Base-by-base conservation (phyloP, 352 stramenopile genomes). In the Peronospora tabacina region DNA sequence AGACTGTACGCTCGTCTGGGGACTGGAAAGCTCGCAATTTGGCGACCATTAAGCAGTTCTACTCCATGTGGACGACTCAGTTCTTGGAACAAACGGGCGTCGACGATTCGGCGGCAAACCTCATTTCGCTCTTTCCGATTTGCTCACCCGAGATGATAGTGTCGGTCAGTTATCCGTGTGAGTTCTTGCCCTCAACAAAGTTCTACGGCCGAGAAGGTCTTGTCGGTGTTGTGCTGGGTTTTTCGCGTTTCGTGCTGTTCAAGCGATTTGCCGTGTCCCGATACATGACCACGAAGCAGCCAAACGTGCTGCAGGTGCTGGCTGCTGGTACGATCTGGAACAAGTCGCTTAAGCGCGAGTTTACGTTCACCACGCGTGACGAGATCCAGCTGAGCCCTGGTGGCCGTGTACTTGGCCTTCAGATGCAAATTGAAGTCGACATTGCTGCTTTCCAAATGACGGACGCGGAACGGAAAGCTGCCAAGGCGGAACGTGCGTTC, bases 341-440 rank as follows among this genome's bases (percentile, higher is more conserved):
- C 68, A 85, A 84, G 49, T 68, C 55, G 20, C 63, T 89, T 24
- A 75, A 89, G 50, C 74, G 74, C 24, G 77, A 87, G 58, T 92
- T 89, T 41, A 59, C 74, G 32, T 90, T 88, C 48, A 88, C 79
- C n/a, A 88, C 75, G 26, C 81, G 81, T 22, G 82, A 92, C 32
- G 82, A 92, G 49, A 66, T 92, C 34, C 67, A 83, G 43, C 49
- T 92, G 1, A 89, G 77, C 22, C 75, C 82, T 17, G 82, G 82
- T 7, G 82, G 82, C 8, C 82, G 82, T 12, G 79, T 92, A 33
- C 46, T 90, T 20, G 72, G 58, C n/a, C 63, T 92, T 16, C 72
- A 88, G 41, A 87, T 92, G 76, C 77, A 89, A 58, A 90, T 92
- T 32, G 82, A 92, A 52, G 82, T 89, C 7, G 82, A 92, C 44